phyloP scores from a whole-genome alignment of 495 filamentous ascomycete species.

The Chaetomium tenue region DNA sequence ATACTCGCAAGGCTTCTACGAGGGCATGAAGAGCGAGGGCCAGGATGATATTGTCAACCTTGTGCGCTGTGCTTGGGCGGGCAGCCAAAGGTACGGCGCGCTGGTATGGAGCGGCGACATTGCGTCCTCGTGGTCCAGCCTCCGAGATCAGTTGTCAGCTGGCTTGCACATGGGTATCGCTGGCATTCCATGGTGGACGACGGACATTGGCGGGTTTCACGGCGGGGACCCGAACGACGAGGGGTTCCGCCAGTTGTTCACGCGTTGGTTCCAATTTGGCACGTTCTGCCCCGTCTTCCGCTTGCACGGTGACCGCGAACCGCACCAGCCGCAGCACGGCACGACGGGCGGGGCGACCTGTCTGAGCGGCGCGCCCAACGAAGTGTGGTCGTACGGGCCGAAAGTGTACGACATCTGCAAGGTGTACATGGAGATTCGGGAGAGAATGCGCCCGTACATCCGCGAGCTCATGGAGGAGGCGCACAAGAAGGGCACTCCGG shows the following conservation, averaged over 20 bases:
- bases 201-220: slow-evolving; percentile 62
- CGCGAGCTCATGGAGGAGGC: slow-evolving; percentile 53
- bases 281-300: slow-evolving; percentile 61
- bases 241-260: slow-evolving; percentile 57
- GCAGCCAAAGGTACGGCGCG: slow-evolving; percentile 58
- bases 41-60: slow-evolving; percentile 50
- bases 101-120: slow-evolving; percentile 61
- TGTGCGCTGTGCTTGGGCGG: slow-evolving; percentile 59
- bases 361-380: slow-evolving; percentile 50
- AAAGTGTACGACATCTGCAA: slow-evolving; percentile 56
- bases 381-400: slow-evolving; percentile 60
- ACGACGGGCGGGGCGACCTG: slow-evolving; percentile 38
- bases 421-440: slow-evolving; percentile 54
- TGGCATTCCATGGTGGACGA: slow-evolving; percentile 60
- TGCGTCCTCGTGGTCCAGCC: slow-evolving; percentile 54
- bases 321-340: slow-evolving; percentile 43
- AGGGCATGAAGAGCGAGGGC: slow-evolving; percentile 49
- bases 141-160: slow-evolving; percentile 56
- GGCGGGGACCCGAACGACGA: slow-evolving; percentile 53
- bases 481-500: slow-evolving; percentile 53
- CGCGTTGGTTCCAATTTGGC: slow-evolving; percentile 62
- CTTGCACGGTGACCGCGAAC: slow-evolving; percentile 59
- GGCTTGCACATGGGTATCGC: slow-evolving; percentile 59
- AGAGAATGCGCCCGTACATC: slow-evolving; percentile 46
- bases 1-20: slow-evolving; percentile 56